phyloP scores from a whole-genome alignment of 352 stramenopile species.

The Phytophthora quininea region DNA sequence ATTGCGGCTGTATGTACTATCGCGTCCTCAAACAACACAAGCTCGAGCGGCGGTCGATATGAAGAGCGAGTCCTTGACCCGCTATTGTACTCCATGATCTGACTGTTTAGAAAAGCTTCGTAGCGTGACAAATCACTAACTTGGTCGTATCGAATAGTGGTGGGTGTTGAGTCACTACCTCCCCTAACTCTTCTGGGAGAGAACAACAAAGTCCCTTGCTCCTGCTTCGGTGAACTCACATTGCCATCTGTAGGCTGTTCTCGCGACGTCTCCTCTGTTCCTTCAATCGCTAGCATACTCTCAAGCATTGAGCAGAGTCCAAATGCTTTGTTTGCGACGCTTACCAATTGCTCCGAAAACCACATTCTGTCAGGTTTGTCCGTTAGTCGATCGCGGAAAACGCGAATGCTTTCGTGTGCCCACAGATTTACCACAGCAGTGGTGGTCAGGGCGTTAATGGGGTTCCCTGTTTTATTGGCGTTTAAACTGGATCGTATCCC shows the following conservation, averaged over 20 bases:
- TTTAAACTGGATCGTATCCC: conserved; percentile 23
- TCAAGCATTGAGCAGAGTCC: conserved; percentile 66
- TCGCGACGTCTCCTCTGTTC: conserved; percentile 2
- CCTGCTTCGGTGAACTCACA: conserved; percentile 11
- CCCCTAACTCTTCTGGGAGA: conserved; percentile 19
- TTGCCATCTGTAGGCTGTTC: not conserved
- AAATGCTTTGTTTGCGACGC: conserved; percentile 67
- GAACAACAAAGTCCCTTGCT: conserved; percentile 26
- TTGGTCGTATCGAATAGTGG: conserved; percentile 59
- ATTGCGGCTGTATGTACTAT: conserved; percentile 89
- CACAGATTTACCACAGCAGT: conserved; percentile 83
- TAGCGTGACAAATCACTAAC: conserved; percentile 65
- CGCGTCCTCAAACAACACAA: conserved; percentile 87
- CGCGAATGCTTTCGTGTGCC: conserved; percentile 90
- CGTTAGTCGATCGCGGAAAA: conserved; percentile 93
- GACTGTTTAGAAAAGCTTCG: conserved; percentile 58
- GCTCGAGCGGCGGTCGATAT: conserved; percentile 34
- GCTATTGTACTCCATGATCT: conserved; percentile 54
- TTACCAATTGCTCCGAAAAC: conserved; percentile 85
- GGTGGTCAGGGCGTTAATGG: conserved; percentile 17
- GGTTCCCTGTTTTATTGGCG: conserved; percentile 9
- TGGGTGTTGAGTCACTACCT: not conserved
- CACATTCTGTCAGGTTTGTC: conserved; percentile 82
- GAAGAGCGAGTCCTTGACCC: conserved; percentile 1
- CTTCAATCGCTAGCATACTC: conserved; percentile 34